Percentiles rank a stretch among this genome's conserved stretches.
phyloP scores from a whole-genome alignment of 768 basidiomycete species.

The Tulasnella sp. region DNA sequence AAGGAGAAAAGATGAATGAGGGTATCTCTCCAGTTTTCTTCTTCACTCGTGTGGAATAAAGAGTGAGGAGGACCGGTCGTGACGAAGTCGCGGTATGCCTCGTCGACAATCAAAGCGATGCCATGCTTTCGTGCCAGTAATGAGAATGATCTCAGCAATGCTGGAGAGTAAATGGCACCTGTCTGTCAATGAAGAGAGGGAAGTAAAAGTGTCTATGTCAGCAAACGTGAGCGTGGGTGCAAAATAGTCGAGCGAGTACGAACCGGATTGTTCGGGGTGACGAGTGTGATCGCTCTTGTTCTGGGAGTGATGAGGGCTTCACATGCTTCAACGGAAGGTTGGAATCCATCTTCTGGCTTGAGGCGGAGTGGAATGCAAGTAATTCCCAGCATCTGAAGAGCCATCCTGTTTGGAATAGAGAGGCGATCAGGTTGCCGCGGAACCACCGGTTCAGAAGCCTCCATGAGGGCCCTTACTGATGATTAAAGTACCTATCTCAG shows the following conservation, averaged over 20 bases:
- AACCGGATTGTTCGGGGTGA: conserved; percentile 75
- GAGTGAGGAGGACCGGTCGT: conserved; percentile 50
- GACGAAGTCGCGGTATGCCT: conserved; percentile 83
- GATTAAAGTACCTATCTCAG: conserved; percentile 60
- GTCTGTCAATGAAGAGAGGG: conserved; percentile 43
- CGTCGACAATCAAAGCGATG: conserved; percentile 74
- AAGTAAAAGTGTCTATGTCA: neutral
- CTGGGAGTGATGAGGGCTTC: conserved; percentile 50
- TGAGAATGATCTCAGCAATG: conserved; percentile 56
- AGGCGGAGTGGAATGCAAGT: conserved; percentile 54
- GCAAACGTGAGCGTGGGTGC: conserved; percentile 28
- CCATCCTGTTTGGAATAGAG: conserved; percentile 51
- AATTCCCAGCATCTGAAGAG: conserved; percentile 58
- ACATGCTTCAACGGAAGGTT: conserved; percentile 54
- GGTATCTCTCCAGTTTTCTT: conserved; percentile 54
- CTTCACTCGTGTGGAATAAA: conserved; percentile 44
- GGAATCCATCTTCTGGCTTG: conserved; percentile 50
- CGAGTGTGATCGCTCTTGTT: conserved; percentile 67
- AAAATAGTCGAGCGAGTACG: neutral
- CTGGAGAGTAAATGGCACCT: conserved; percentile 61
- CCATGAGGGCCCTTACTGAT: conserved; percentile 43
- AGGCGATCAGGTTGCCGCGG: neutral
- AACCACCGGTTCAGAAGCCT: conserved; percentile 11
- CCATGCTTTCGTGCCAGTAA: conserved; percentile 50
- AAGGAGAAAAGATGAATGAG: conserved; percentile 73